Evolutionary conservation across 306 rosid genomes (phyloP).

Genomic region (Trifolium fragiferum): DNA sequence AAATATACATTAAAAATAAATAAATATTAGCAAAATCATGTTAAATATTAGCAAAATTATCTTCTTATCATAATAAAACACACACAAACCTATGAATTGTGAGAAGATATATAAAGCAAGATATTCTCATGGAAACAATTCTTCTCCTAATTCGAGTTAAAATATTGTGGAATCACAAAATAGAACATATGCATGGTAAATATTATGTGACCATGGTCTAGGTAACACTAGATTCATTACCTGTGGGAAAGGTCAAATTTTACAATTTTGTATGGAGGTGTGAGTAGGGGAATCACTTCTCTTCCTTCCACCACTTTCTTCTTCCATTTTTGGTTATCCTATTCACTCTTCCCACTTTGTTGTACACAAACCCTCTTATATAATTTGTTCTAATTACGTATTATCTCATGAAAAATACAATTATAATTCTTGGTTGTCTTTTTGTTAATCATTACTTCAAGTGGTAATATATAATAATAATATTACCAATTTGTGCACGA

Average conservation of each 20-base stretch:
- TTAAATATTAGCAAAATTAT: no score
- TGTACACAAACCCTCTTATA: neutral
- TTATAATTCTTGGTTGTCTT: neutral
- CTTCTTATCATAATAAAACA: no score
- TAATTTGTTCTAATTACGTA: neutral
- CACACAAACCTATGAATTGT: no score
- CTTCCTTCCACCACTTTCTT: conserved; percentile 18
- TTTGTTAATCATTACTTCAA: neutral
- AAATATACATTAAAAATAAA: no score
- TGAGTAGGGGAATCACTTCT: conserved; percentile 55
- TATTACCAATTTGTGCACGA: neutral
- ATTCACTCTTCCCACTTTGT: neutral
- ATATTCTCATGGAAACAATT: no score
- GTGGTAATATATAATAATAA: neutral
- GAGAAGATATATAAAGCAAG: no score
- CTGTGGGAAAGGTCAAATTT: conserved; percentile 80
- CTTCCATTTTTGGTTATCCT: conserved; percentile 11
- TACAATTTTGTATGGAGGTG: conserved; percentile 65
- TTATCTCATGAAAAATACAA: neutral
- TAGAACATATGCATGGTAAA: neutral
- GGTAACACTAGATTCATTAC: conserved; percentile 35
- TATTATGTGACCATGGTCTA: no score
- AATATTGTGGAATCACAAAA: no score
- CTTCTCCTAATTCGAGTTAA: no score
- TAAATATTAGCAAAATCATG: no score